Base-by-base conservation (phyloP, 164 flowering plant genomes). In the Amborella trichopoda region DNA sequence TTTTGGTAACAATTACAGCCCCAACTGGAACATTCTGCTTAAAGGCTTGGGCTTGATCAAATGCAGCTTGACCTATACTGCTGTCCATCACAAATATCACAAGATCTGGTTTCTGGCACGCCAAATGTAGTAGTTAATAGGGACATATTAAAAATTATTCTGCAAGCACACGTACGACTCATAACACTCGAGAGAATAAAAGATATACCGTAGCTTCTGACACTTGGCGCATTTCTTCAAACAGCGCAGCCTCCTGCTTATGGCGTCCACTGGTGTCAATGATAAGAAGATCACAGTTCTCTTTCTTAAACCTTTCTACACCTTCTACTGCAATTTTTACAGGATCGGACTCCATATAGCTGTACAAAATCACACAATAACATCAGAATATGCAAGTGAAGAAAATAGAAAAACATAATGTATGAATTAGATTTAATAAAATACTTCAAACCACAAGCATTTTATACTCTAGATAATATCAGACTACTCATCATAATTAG, bases 161-260 rank as follows among this genome's bases (percentile, higher is more conserved):
- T n/a, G n/a, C n/a, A n/a, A n/a, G n/a, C n/a, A n/a, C n/a, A n/a
- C n/a, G n/a, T n/a, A n/a, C n/a, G n/a, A n/a, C n/a, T n/a, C n/a
- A n/a, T n/a, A n/a, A n/a, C n/a, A n/a, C n/a, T n/a, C n/a, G n/a
- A n/a, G n/a, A n/a, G n/a, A 44, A 2, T 28, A 24, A 17, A n/a
- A 11, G 34, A 23, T 32, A 21, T 84, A 87, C 96, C 73, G 94
- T 80, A 61, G 95, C 88, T 80, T 82, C 96, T 27, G 93, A 59
- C 53, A 91, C 94, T 82, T 91, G 96, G 20, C 95, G 98, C 98
- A 91, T 91, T 67, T 91, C 98, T 72, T 91, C 98, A 74, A 91
- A 87, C 42, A 91, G 81, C 38, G 93, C 78, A 60, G 94, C 86
- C 71, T 91, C 95, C 59, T 91, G 99, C 59, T 87, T 87, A 70